These are phyloP conservation scores for Mycosarcoma mackinlayi DNA, from an alignment of 1,284 basidiomycete species.

Conservation along the genomic window DNA sequence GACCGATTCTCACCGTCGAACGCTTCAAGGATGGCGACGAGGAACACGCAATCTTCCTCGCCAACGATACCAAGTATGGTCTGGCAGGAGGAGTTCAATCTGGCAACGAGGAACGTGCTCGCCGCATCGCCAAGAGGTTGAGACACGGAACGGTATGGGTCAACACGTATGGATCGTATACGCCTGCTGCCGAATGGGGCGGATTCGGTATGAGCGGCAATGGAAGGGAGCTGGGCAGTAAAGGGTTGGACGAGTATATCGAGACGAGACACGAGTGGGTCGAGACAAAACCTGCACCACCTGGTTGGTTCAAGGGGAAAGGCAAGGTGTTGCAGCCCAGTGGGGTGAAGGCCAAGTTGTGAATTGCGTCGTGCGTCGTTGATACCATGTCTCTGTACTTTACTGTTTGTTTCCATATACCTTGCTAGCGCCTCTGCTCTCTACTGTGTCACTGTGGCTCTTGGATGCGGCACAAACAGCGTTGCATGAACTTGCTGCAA, in stretches of 20 bases:
- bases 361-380: no score
- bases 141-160: slow-evolving; percentile 67
- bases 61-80: slow-evolving; percentile 67
- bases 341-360: slow-evolving; percentile 29
- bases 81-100: slow-evolving; percentile 66
- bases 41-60: slow-evolving; percentile 58
- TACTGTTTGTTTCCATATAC: no score
- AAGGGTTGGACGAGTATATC: slow-evolving; percentile 66
- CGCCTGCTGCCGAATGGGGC: slow-evolving; percentile 66
- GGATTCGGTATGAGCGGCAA: slow-evolving; percentile 67
- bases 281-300: slow-evolving; percentile 56
- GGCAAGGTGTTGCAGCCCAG: slow-evolving; percentile 18
- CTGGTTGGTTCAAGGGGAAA: slow-evolving; percentile 64
- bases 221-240: slow-evolving; percentile 64
- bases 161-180: slow-evolving; percentile 65
- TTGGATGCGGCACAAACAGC: no score
- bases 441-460: no score
- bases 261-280: slow-evolving; percentile 65
- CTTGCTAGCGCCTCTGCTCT: no score
- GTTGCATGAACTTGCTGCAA: no score
- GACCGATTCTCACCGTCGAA: slow-evolving; percentile 67
- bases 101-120: slow-evolving; percentile 50
- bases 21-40: slow-evolving; percentile 66
- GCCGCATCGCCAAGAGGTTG: slow-evolving; percentile 59
- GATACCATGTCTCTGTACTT: background rate